Conservation (phyloP, 768 basidiomycete species). For the Collybia mongolica region DNA sequence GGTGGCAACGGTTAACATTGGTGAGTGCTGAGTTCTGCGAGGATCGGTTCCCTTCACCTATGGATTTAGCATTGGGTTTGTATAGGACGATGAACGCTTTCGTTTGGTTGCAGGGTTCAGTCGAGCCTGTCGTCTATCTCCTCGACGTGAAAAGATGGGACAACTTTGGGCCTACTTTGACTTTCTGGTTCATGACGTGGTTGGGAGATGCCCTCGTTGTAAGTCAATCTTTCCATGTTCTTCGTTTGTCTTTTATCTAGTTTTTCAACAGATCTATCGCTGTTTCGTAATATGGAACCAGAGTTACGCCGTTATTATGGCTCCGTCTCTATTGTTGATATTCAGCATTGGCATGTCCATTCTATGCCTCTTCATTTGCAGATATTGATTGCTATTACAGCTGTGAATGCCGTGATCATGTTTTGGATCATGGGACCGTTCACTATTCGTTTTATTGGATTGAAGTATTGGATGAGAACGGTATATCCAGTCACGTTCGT, state of each 20-base stretch:
- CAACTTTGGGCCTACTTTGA: constrained; percentile 16
- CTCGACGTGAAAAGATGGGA: constrained; percentile 22
- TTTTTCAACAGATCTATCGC: constrained; percentile 16
- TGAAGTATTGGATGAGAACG: not conserved
- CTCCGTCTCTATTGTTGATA: constrained; percentile 16
- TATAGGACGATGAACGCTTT: constrained; percentile 22
- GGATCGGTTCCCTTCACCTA: not conserved
- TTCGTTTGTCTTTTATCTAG: no score
- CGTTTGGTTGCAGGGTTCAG: constrained; percentile 14
- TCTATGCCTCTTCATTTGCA: not conserved
- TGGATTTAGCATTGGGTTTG: constrained; percentile 6
- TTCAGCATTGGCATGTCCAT: constrained; percentile 14
- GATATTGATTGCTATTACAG: no score
- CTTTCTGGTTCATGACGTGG: constrained; percentile 24
- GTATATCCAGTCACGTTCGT: constrained; percentile 7
- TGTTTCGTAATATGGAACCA: constrained; percentile 23
- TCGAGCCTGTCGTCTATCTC: constrained; percentile 17
- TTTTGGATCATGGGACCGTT: constrained; percentile 17
- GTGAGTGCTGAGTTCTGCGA: constrained; percentile 8
- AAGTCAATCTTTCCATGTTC: no score
- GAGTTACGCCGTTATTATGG: constrained; percentile 15
- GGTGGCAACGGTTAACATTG: constrained; percentile 20
- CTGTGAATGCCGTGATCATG: constrained; percentile 11
- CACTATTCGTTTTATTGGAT: not conserved
- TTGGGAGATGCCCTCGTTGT: constrained; percentile 25